Percentiles rank a stretch among this genome's conserved stretches.
Evolutionary conservation across 768 basidiomycete species (phyloP).

Genomic region (Tulasnella sp.): DNA sequence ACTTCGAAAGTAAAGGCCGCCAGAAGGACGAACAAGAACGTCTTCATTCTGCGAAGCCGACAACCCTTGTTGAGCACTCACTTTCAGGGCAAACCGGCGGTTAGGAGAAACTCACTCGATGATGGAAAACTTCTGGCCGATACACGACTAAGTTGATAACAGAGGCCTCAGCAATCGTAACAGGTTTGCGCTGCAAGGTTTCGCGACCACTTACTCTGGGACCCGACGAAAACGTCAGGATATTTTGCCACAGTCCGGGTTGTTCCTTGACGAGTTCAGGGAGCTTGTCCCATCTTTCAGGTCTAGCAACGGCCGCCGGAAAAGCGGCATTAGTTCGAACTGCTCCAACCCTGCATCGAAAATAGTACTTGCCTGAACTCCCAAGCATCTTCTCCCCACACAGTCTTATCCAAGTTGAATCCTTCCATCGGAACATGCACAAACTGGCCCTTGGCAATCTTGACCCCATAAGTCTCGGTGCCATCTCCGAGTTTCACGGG

Average conservation of each 20-base stretch:
- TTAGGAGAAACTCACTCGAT: constrained; percentile 42
- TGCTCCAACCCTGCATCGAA: not conserved
- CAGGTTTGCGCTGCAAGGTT: not conserved
- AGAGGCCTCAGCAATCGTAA: not conserved
- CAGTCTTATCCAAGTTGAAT: constrained; percentile 64
- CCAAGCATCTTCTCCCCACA: constrained; percentile 81
- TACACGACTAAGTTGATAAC: constrained; percentile 52
- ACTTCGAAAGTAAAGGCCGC: constrained; percentile 53
- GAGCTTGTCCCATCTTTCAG: constrained; percentile 72
- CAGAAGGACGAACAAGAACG: constrained; percentile 61
- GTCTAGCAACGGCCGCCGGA: constrained; percentile 37
- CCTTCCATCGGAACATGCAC: constrained; percentile 75
- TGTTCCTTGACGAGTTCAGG: constrained; percentile 53
- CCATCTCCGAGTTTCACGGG: constrained; percentile 34
- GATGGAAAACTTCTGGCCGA: constrained; percentile 73
- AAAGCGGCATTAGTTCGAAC: not conserved
- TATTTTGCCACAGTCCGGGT: constrained; percentile 41
- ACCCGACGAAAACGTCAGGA: constrained; percentile 70
- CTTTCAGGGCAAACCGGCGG: not conserved
- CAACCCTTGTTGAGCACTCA: not conserved
- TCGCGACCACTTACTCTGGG: constrained; percentile 53
- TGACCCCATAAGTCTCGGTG: constrained; percentile 26
- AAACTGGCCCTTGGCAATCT: constrained; percentile 58
- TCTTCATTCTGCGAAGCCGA: constrained; percentile 41
- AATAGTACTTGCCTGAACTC: constrained; percentile 54